These are phyloP conservation scores for Allantophomopsis lycopodina DNA, from an alignment of 2,329 filamentous ascomycete genomes.

Conservation along the genomic window DNA sequence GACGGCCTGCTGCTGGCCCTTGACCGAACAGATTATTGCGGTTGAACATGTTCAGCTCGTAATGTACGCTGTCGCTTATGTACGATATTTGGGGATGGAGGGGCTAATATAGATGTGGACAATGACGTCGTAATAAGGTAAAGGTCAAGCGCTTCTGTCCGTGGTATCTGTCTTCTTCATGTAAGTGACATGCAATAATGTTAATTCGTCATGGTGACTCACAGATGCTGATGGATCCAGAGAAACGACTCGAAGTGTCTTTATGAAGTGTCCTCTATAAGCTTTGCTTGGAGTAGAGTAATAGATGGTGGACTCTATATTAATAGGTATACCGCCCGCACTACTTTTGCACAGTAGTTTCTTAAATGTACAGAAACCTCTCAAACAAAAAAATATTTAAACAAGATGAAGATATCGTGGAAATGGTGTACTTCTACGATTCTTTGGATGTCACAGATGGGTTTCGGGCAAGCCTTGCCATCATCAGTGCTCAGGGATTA, in stretches of 20 bases:
- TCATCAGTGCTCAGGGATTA: slow-evolving; percentile 1
- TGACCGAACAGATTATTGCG: slow-evolving; percentile 31
- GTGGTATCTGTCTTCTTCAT: background rate
- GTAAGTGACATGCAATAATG: no score
- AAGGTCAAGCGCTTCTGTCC: background rate
- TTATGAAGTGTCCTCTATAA: slow-evolving; percentile 1
- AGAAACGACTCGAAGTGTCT: slow-evolving; percentile 2
- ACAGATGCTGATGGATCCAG: slow-evolving; percentile 1
- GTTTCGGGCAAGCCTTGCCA: slow-evolving; percentile 1
- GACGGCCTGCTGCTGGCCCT: slow-evolving; percentile 20
- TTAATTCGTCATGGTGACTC: no score
- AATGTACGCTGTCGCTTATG: no score
- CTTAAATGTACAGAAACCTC: no score
- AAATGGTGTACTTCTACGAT: slow-evolving; percentile 2
- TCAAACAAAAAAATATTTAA: no score
- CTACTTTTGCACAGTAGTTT: no score
- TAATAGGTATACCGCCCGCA: no score
- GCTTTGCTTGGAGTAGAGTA: slow-evolving; percentile 1
- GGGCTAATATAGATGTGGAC: background rate
- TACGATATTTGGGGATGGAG: no score
- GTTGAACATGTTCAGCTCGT: slow-evolving; percentile 19
- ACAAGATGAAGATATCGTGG: slow-evolving; percentile 4
- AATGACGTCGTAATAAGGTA: background rate
- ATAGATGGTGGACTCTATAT: no score
- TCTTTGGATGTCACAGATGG: slow-evolving; percentile 3